phyloP scores from a whole-genome alignment of 768 basidiomycete genomes.

The Wakefieldia striispora region DNA sequence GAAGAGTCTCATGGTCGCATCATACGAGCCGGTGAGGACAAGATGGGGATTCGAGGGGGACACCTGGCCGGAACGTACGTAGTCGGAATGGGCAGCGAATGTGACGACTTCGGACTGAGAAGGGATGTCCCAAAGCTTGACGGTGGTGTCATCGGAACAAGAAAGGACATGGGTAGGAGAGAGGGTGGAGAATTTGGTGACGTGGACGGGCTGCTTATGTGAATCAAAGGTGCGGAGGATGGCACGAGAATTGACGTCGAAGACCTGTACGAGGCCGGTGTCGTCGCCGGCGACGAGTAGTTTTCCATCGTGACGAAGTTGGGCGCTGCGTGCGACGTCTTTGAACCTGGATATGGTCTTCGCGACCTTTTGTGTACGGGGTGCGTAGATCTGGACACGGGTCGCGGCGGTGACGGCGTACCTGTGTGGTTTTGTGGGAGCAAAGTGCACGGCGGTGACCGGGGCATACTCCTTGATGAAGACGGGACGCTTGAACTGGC shows the following conservation, averaged over 20 bases:
- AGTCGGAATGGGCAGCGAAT: slow-evolving; percentile 88
- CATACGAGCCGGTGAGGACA: slow-evolving; percentile 92
- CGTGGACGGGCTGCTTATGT: slow-evolving; percentile 96
- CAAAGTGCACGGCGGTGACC: slow-evolving; percentile 92
- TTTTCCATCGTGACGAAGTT: slow-evolving; percentile 90
- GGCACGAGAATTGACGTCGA: slow-evolving; percentile 91
- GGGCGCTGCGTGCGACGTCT: slow-evolving; percentile 87
- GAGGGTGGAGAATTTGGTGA: slow-evolving; percentile 85
- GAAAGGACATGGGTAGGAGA: slow-evolving; percentile 84
- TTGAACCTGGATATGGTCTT: slow-evolving; percentile 98
- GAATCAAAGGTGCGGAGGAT: slow-evolving; percentile 89
- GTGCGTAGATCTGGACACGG: slow-evolving; percentile 92
- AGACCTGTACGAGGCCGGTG: slow-evolving; percentile 85
- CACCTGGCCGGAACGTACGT: slow-evolving; percentile 91
- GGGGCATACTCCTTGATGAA: slow-evolving; percentile 98
- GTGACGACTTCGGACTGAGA: slow-evolving; percentile 78
- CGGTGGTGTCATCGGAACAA: slow-evolving; percentile 94
- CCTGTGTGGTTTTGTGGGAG: slow-evolving; percentile 81
- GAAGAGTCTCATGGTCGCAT: slow-evolving; percentile 84
- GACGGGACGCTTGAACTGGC: slow-evolving; percentile 83
- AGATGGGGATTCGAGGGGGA: slow-evolving; percentile 80
- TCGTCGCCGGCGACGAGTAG: slow-evolving; percentile 95
- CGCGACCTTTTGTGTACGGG: slow-evolving; percentile 92
- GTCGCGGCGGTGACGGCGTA: slow-evolving; percentile 96
- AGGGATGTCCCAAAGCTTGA: slow-evolving; percentile 93